Percentiles rank a stretch among this genome's conserved stretches.
These are phyloP conservation scores for Paraurostyla sp. DNA, from an alignment of 73 alveolate genomes.

Conservation along the genomic window DNA sequence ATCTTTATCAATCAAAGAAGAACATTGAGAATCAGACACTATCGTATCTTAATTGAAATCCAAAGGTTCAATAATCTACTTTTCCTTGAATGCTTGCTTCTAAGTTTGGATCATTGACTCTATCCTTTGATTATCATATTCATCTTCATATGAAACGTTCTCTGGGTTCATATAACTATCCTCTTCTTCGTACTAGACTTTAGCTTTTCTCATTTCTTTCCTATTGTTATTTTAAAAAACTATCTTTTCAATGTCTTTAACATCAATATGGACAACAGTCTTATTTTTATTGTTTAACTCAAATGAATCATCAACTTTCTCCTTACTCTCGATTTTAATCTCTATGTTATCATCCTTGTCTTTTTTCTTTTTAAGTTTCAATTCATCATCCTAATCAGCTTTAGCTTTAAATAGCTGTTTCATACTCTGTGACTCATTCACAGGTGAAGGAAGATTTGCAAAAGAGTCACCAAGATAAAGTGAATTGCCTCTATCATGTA, in stretches of 20 bases:
- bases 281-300: neutral
- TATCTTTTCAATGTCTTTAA: constrained; percentile 5
- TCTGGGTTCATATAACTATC: constrained; percentile 37
- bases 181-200: constrained; percentile 34
- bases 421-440: constrained; percentile 22
- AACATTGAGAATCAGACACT: no score
- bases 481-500: constrained; percentile 66
- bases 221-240: constrained; percentile 4
- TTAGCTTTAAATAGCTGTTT: constrained; percentile 47
- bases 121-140: neutral
- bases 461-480: constrained; percentile 43
- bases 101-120: no score
- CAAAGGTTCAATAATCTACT: neutral
- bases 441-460: constrained; percentile 62
- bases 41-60: no score
- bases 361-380: neutral
- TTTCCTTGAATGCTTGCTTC: no score
- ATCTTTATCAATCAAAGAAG: neutral
- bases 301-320: neutral
- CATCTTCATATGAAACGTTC: neutral
- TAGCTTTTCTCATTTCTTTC: neutral
- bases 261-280: constrained; percentile 3
- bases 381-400: constrained; percentile 18
- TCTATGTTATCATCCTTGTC: neutral
- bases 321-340: constrained; percentile 47